Conservation (phyloP, 306 rosid species). For the Hylodesmum podocarpum region DNA sequence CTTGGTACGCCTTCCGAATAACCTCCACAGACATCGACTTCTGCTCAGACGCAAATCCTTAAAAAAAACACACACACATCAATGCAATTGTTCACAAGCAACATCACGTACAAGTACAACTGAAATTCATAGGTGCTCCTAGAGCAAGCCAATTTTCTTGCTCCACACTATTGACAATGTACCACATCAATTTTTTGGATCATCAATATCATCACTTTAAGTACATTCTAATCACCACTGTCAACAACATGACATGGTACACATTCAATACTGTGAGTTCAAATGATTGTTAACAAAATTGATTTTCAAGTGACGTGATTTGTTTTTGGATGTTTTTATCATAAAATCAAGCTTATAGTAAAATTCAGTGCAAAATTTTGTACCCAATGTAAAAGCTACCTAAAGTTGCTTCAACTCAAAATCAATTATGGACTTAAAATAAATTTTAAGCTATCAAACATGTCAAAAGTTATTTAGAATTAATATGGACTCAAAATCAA, state of each 20-base stretch:
- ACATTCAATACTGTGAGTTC: no score
- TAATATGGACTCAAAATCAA: no score
- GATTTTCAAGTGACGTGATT: no score
- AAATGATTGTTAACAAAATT: no score
- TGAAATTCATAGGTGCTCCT: neutral
- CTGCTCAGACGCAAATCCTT: constrained; percentile 84
- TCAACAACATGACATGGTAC: neutral
- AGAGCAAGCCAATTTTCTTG: constrained; percentile 1
- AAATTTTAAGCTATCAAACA: no score
- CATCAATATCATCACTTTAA: neutral
- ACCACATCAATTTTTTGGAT: neutral
- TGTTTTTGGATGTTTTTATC: no score
- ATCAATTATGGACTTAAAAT: no score
- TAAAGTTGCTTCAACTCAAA: no score
- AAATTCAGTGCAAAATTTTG: no score
- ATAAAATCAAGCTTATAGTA: no score
- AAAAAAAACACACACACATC: neutral
- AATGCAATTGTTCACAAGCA: constrained; percentile 18
- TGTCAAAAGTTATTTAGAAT: no score
- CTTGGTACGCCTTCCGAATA: constrained; percentile 88
- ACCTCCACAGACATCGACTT: constrained; percentile 83
- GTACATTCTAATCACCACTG: neutral
- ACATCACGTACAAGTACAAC: neutral
- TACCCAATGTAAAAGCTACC: no score
- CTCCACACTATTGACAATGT: constrained; percentile 8